Base-by-base conservation (phyloP, 208 protist genomes). In the Acanthamoeba quina region DNA sequence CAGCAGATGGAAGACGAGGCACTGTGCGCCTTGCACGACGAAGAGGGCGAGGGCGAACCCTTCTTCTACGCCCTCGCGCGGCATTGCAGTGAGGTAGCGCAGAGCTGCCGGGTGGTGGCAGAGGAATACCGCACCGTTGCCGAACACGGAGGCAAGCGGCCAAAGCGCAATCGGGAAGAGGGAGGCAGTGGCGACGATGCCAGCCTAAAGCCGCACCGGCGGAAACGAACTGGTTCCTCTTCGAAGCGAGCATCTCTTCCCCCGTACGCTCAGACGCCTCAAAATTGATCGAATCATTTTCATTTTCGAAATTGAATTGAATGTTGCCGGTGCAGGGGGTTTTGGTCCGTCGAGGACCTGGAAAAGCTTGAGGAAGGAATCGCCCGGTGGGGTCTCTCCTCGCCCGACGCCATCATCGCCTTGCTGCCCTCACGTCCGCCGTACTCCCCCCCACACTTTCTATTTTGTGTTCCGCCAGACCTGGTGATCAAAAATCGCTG, bases 341-440 rank as follows among this genome's bases (percentile, higher is more conserved):
- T 86, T 5, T 86, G 78, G 78, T 86, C 78, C 5, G 21, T 62
- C 11, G 78, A 86, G 10, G 78, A 86, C 15, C 17, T 86, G 49
- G 21, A 10, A 34, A 21, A 10, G 5, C 64, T 86, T 37, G 78
- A 86, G 6, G 78, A 86, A 21, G 78, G 31, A 5, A n/a, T 86
- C 26, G 78, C 78, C 26, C 49, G 7, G 26, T 62, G 24, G 26
- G 78, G 78, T 26, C 47, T 86, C 15, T 56, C 49, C 21, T 64
- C 78, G 19, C 49, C 47, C 13, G 78, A 86, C 49, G 78, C 26
- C 11, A 62, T 86, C 26, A 24, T 62, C 17, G 78, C 41, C 11
- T n/a, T 62, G 41, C 31, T 86, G 10, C 78, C 78, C 4, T 60
- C 78, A 3, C 41, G 78, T 4, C 78, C 78, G 3, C 13, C 49